phyloP scores from a whole-genome alignment of 2,329 filamentous ascomycete genomes.

The Coniochaeta sp. region DNA sequence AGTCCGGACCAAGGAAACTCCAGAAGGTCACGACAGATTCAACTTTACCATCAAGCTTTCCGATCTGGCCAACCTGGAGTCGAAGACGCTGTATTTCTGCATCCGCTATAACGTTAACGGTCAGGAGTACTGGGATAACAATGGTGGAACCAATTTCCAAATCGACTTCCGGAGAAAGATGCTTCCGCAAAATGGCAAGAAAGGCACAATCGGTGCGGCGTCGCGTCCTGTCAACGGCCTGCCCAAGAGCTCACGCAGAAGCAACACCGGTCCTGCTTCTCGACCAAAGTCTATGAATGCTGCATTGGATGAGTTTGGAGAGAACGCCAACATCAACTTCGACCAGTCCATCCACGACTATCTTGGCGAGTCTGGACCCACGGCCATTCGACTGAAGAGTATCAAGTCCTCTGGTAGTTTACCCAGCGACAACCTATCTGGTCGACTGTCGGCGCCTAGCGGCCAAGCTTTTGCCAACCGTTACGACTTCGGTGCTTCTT shows the following conservation, averaged over 20 bases:
- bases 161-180: slow-evolving; percentile 83
- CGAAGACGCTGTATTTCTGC: slow-evolving; percentile 89
- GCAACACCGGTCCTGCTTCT: slow-evolving; percentile 30
- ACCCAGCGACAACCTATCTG: slow-evolving; percentile 53
- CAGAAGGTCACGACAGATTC: slow-evolving; percentile 74
- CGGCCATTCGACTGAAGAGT: slow-evolving; percentile 62
- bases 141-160: slow-evolving; percentile 79
- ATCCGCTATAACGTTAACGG: slow-evolving; percentile 80
- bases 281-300: slow-evolving; percentile 49
- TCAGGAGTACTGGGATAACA: slow-evolving; percentile 94
- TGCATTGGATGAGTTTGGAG: slow-evolving; percentile 65
- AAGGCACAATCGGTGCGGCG: slow-evolving; percentile 39
- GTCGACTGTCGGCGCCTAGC: slow-evolving; percentile 45
- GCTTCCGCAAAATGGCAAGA: slow-evolving; percentile 54
- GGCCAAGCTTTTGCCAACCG: slow-evolving; percentile 81
- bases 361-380: slow-evolving; percentile 53
- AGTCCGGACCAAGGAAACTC: slow-evolving; percentile 56
- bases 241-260: slow-evolving; percentile 59
- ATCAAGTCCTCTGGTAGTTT: slow-evolving; percentile 57
- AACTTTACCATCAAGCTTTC: slow-evolving; percentile 90
- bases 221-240: slow-evolving; percentile 46
- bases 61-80: slow-evolving; percentile 84
- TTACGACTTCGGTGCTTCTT: slow-evolving; percentile 93
- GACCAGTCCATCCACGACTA: slow-evolving; percentile 54
- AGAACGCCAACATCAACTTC: slow-evolving; percentile 50